These are phyloP conservation scores for Cocos nucifera DNA, from an alignment of 176 grass and related monocot species.

Conservation along the genomic window DNA sequence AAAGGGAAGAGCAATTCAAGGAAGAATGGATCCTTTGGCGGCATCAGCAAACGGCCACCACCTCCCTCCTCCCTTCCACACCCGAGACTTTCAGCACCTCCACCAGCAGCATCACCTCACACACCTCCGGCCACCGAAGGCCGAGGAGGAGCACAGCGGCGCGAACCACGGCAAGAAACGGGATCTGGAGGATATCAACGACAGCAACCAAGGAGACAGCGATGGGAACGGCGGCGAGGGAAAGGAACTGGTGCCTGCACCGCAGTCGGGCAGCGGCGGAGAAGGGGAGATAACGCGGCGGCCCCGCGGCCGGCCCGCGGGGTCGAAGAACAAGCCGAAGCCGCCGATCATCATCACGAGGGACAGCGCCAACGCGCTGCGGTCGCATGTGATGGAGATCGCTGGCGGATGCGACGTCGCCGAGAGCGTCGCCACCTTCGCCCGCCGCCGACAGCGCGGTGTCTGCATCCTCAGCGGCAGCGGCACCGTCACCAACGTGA, in stretches of 20 bases:
- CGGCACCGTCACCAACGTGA: slow-evolving; percentile 66
- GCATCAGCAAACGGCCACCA: slow-evolving; percentile 56
- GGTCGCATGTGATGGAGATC: slow-evolving; percentile 80
- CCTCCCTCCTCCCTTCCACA: slow-evolving; percentile 85
- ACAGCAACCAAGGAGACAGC: slow-evolving; percentile 33
- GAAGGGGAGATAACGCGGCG: slow-evolving; percentile 29
- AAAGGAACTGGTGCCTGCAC: slow-evolving; percentile 23
- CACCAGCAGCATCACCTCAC: slow-evolving; percentile 41
- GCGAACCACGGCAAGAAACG: slow-evolving; percentile 16
- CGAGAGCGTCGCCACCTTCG: slow-evolving; percentile 62
- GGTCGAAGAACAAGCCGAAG: slow-evolving; percentile 81
- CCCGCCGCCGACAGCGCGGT: slow-evolving; percentile 64
- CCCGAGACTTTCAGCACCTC: slow-evolving; percentile 70
- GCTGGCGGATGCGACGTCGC: slow-evolving; percentile 59
- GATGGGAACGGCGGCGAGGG: slow-evolving; percentile 35
- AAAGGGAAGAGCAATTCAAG: slow-evolving; percentile 13
- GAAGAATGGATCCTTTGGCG: slow-evolving; percentile 49
- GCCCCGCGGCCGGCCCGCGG: slow-evolving; percentile 51
- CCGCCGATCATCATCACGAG: slow-evolving; percentile 77
- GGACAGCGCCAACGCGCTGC: slow-evolving; percentile 75
- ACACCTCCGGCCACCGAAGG: slow-evolving; percentile 32
- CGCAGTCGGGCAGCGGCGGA: slow-evolving; percentile 30
- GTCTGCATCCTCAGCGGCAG: slow-evolving; percentile 68
- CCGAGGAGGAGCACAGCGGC: slow-evolving; percentile 53
- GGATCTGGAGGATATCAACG: not conserved